Evolutionary conservation across 2,329 filamentous ascomycete species (phyloP).

Genomic region (Geosmithia morbida): DNA sequence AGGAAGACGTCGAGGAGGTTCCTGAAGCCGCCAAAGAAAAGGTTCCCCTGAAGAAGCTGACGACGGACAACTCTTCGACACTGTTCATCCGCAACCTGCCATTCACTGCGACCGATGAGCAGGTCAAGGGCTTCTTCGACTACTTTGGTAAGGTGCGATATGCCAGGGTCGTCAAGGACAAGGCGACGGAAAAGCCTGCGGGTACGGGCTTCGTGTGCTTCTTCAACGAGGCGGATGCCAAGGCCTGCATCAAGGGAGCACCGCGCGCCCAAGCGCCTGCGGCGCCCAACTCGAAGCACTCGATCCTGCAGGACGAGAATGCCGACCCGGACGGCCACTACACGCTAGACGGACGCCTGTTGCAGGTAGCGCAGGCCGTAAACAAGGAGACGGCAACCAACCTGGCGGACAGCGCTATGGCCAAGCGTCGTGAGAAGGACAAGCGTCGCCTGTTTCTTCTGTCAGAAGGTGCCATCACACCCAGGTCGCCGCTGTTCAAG

Average conservation of each 20-base stretch:
- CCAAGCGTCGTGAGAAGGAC: constrained; percentile 58
- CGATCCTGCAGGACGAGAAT: constrained; percentile 75
- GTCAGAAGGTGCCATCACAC: constrained; percentile 68
- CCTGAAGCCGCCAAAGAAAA: constrained; percentile 3
- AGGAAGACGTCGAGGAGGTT: constrained; percentile 23
- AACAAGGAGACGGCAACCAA: constrained; percentile 66
- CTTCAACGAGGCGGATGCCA: constrained; percentile 59
- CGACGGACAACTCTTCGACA: constrained; percentile 56
- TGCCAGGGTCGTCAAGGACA: constrained; percentile 81
- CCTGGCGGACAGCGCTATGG: constrained; percentile 55
- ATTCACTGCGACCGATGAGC: constrained; percentile 72
- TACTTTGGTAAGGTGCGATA: constrained; percentile 82
- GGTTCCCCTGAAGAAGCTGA: constrained; percentile 11
- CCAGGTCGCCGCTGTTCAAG: constrained; percentile 64
- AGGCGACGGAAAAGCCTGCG: constrained; percentile 68
- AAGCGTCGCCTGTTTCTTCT: constrained; percentile 83
- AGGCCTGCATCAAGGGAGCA: constrained; percentile 59
- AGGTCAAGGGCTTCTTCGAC: constrained; percentile 73
- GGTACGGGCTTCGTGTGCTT: constrained; percentile 96
- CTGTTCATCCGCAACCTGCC: constrained; percentile 91
- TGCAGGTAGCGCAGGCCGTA: constrained; percentile 76
- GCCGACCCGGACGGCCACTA: constrained; percentile 73
- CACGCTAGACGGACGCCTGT: constrained; percentile 76
- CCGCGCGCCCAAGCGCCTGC: constrained; percentile 40
- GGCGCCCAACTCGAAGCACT: constrained; percentile 55